These are phyloP conservation scores for Cladosporium halotolerans DNA, from an alignment of 2,329 filamentous ascomycete species.

Conservation along the genomic window DNA sequence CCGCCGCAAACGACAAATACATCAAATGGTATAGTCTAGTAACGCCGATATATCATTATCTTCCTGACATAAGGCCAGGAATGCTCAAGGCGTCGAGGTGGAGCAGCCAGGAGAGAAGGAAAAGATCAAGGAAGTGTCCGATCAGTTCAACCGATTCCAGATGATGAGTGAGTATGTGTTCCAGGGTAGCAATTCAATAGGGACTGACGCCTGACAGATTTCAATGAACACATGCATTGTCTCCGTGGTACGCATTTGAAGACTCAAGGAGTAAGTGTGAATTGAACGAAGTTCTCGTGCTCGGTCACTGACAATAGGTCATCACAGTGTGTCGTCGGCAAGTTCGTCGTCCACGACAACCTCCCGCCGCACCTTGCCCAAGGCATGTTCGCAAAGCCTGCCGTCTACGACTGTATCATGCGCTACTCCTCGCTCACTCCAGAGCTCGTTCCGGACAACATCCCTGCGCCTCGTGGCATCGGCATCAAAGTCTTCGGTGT, in stretches of 20 bases:
- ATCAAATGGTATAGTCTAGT: conserved; percentile 17
- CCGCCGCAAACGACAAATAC: conserved; percentile 16
- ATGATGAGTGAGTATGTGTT: conserved; percentile 27
- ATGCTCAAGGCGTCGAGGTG: conserved; percentile 31
- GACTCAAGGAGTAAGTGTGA: conserved; percentile 26
- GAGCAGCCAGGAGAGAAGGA: conserved; percentile 28
- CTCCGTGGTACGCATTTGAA: conserved; percentile 35
- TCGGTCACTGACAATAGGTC: neutral
- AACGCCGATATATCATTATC: neutral
- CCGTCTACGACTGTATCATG: conserved; percentile 32
- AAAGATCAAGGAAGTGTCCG: conserved; percentile 33
- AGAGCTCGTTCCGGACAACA: conserved; percentile 32
- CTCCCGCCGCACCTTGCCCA: conserved; percentile 31
- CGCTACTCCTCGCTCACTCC: conserved; percentile 34
- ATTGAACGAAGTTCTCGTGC: neutral
- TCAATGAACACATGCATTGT: conserved; percentile 34
- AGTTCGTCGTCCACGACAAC: conserved; percentile 28
- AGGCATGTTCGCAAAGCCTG: conserved; percentile 32
- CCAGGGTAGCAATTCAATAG: neutral
- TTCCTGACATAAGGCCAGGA: conserved; percentile 14
- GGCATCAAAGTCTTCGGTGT: conserved; percentile 33
- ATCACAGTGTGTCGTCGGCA: conserved; percentile 27
- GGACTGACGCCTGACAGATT: conserved; percentile 16
- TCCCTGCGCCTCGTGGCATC: conserved; percentile 31
- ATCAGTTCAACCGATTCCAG: conserved; percentile 34